These are phyloP conservation scores for Leccinum ochraceum DNA, from an alignment of 768 basidiomycete species.

Conservation along the genomic window DNA sequence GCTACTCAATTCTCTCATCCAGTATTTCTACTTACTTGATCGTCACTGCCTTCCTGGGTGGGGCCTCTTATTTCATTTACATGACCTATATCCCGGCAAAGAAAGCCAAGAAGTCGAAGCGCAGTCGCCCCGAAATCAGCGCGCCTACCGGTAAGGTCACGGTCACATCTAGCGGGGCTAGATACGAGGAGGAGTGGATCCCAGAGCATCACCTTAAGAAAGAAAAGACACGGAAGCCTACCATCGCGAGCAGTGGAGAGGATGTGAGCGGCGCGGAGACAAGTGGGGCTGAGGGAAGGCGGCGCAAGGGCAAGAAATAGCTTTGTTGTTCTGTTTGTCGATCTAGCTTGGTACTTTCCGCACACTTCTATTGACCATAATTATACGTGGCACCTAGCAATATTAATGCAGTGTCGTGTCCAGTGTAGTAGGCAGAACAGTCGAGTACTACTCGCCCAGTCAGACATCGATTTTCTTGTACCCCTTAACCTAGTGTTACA, in stretches of 20 bases:
- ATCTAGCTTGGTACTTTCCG: slow-evolving; percentile 1
- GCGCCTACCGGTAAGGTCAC: slow-evolving; percentile 59
- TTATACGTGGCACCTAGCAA: slow-evolving; percentile 5
- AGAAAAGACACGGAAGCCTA: slow-evolving; percentile 50
- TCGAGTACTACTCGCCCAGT: slow-evolving; percentile 2
- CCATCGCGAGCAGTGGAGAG: slow-evolving; percentile 57
- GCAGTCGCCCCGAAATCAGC: slow-evolving; percentile 46
- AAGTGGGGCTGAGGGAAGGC: slow-evolving; percentile 56
- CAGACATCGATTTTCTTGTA: slow-evolving; percentile 75
- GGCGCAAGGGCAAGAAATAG: slow-evolving; percentile 52
- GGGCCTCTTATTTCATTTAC: slow-evolving; percentile 64
- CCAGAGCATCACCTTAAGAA: slow-evolving; percentile 87
- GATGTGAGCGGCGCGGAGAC: slow-evolving; percentile 67
- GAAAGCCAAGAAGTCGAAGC: slow-evolving; percentile 53
- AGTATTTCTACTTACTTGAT: slow-evolving; percentile 73
- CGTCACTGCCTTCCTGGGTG: slow-evolving; percentile 61
- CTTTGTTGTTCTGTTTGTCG: background rate
- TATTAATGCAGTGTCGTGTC: background rate
- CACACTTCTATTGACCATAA: slow-evolving; percentile 8
- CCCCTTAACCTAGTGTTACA: slow-evolving; percentile 69
- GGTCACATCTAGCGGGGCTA: slow-evolving; percentile 59
- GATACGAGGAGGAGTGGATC: slow-evolving; percentile 90
- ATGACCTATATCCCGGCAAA: slow-evolving; percentile 62
- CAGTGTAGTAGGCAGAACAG: background rate
- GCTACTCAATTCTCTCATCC: slow-evolving; percentile 1